Base-by-base conservation (phyloP, 768 basidiomycete species). In the Phlebiopsis flavidoalba region DNA sequence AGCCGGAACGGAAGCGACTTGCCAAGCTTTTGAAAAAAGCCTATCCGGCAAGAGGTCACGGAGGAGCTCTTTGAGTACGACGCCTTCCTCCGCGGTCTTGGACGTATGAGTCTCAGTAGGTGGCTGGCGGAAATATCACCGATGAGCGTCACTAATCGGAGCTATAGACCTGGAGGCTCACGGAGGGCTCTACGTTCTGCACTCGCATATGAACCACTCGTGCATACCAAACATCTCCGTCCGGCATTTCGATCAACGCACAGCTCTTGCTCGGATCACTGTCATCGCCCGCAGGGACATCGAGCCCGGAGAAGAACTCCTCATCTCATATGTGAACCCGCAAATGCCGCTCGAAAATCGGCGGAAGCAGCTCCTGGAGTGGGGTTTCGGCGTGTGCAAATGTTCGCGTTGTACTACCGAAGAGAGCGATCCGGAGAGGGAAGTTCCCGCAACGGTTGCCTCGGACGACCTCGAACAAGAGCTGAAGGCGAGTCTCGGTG, bases 141-240 rank as follows among this genome's bases (percentile, higher is more conserved):
- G 22, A 26, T 53, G 22, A 15, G 22, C 51, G 52, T 53, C 19
- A 45, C 47, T 21, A 5, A 43, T 7, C 19, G 17, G 22, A 21
- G 17, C 10, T 43, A 12, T 40, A 88, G 88, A 94, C 68, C 76
- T 94, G 54, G 93, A 95, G 74, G 83, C 88, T 1, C 91, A 94
- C 58, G 93, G 92, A 2, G 93, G 93, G 1, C 76, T 96, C 10
- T 96, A 95, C 73, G 82, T 80, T 21, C 80, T 95, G 5, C 93
- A 95, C 70, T 88, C 93, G 1, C 91, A 95, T 65, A 72, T 95
- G 33, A 97, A 96, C 72, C 94, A 97, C 71, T 81, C 81, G 7
- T 97, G 94, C 72, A 71, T 75, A 17, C 92, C 94, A 0, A 95
- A 93, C 71, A 66, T 87, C 52, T 89, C 91, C 17, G 85, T 90